phyloP scores from a whole-genome alignment of 2,329 filamentous ascomycete species.

The Botrytis sinoallii region DNA sequence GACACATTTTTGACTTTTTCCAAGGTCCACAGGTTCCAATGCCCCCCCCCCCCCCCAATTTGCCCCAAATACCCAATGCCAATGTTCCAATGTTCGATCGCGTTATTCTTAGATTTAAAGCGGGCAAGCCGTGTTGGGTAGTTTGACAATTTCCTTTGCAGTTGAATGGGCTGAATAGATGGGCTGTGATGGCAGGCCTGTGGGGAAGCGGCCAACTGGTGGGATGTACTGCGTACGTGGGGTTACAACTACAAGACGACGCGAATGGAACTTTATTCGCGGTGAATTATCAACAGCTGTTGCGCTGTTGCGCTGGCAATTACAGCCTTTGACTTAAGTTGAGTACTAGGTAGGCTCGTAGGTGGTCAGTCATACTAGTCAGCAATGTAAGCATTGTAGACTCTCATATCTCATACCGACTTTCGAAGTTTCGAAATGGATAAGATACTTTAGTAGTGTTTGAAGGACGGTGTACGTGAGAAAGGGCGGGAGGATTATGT shows the following conservation, averaged over 20 bases:
- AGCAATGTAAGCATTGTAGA: neutral
- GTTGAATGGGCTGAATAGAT: neutral
- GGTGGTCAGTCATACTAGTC: neutral
- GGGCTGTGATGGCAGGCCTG: constrained; percentile 1
- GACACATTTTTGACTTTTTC: neutral
- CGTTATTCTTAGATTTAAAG: neutral
- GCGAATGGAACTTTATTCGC: neutral
- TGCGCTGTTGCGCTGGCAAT: constrained; percentile 8
- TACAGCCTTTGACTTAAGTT: neutral
- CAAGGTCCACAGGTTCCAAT: neutral
- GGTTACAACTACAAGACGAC: neutral
- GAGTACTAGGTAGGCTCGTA: neutral
- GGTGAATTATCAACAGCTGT: neutral
- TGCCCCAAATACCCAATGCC: neutral
- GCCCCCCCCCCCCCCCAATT: neutral
- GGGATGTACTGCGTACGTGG: neutral
- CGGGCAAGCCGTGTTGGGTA: neutral
- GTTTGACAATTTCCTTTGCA: neutral
- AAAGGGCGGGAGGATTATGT: neutral
- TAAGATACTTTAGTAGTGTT: neutral
- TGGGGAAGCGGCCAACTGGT: constrained; percentile 6
- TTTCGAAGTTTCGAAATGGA: neutral
- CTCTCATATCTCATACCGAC: constrained; percentile 8
- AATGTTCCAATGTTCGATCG: neutral
- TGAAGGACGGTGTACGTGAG: neutral